These are phyloP conservation scores for Kuraishia capsulata DNA, from an alignment of 805 yeast genomes.

Conservation along the genomic window DNA sequence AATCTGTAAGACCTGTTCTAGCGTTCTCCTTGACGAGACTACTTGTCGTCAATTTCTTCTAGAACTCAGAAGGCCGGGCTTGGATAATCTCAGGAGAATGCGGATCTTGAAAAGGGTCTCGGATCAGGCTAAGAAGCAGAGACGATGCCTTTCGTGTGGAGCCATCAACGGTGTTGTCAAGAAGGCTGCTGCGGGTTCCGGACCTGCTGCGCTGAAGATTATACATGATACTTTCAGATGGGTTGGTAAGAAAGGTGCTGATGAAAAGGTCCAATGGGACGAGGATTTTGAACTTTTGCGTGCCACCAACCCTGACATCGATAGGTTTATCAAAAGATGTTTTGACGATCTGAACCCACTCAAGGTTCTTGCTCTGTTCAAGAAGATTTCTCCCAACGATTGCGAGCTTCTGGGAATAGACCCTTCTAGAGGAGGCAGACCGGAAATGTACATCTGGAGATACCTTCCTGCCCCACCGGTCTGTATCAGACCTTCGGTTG, in stretches of 20 bases:
- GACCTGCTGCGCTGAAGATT: conserved; percentile 89
- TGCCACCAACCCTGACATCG: conserved; percentile 76
- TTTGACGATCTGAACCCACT: conserved; percentile 92
- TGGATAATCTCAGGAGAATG: conserved; percentile 91
- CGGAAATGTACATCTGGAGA: conserved; percentile 95
- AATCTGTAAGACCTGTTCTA: conserved; percentile 84
- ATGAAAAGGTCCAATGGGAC: conserved; percentile 83
- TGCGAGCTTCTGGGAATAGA: conserved; percentile 91
- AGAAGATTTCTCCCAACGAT: conserved; percentile 76
- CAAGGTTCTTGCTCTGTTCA: conserved; percentile 78
- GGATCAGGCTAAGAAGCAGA: conserved; percentile 93
- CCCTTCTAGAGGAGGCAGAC: conserved; percentile 81
- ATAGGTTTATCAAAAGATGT: conserved; percentile 76
- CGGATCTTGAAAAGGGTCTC: conserved; percentile 69
- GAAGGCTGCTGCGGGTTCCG: conserved; percentile 86
- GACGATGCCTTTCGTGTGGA: conserved; percentile 83
- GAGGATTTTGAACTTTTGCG: conserved; percentile 73
- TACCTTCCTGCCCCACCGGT: conserved; percentile 98
- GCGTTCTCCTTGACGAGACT: conserved; percentile 63
- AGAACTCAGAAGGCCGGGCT: conserved; percentile 82
- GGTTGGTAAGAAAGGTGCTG: conserved; percentile 83
- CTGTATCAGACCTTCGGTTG: conserved; percentile 94
- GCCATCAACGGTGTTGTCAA: conserved; percentile 94
- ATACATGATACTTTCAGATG: conserved; percentile 94
- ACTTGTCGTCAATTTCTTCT: conserved; percentile 57